Conservation (phyloP, 1,284 basidiomycete genomes). For the Cryptococcus deneoformans region DNA sequence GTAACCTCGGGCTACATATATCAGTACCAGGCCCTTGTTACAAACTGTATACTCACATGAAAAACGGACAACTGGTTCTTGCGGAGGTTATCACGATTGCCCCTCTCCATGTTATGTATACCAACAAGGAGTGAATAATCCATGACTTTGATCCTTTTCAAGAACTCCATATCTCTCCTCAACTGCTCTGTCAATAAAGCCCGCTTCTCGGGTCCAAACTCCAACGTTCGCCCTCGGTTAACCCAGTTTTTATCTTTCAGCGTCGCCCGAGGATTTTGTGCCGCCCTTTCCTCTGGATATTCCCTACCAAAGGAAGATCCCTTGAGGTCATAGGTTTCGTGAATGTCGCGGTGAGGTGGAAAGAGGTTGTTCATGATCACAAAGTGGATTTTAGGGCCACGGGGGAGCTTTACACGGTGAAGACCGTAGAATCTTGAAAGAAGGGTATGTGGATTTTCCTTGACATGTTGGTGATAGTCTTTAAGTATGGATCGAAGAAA, state of each 20-base stretch:
- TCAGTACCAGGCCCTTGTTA: neutral
- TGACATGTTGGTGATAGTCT: constrained; percentile 83
- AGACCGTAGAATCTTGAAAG: constrained; percentile 93
- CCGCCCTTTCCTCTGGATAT: constrained; percentile 81
- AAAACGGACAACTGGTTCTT: constrained; percentile 88
- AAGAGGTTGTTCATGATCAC: constrained; percentile 99
- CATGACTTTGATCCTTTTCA: constrained; percentile 85
- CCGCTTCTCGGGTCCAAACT: constrained; percentile 91
- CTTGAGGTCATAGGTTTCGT: constrained; percentile 97
- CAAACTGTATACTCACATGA: constrained; percentile 62
- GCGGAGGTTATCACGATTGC: constrained; percentile 87
- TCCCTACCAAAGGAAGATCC: constrained; percentile 87
- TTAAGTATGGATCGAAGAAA: constrained; percentile 83
- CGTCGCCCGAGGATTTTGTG: constrained; percentile 77
- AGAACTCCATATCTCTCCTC: constrained; percentile 76
- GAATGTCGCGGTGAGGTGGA: constrained; percentile 94
- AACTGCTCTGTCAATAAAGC: constrained; percentile 88
- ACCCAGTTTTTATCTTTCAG: constrained; percentile 99
- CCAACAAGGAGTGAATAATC: constrained; percentile 95
- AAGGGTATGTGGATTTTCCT: constrained; percentile 88
- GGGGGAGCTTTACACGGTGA: constrained; percentile 89
- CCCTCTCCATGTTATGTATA: constrained; percentile 84
- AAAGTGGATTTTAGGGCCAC: constrained; percentile 94
- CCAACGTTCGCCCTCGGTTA: constrained; percentile 68
- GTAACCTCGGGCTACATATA: constrained; percentile 62